Conservation (phyloP, 768 basidiomycete genomes). For the Hebeloma cylindrosporum region DNA sequence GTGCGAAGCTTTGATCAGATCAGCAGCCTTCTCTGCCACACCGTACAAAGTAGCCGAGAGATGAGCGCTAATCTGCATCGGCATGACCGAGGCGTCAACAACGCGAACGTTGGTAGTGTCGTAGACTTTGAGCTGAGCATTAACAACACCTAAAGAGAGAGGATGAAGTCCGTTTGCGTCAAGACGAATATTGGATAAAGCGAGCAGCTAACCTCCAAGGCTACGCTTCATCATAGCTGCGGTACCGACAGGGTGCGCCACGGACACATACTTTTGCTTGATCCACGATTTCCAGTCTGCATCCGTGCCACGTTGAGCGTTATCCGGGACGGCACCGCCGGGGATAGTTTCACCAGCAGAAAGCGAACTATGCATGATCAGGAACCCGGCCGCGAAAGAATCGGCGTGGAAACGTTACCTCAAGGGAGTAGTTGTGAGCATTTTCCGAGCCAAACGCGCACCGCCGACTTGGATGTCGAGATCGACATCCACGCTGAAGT, state of each 20-base stretch:
- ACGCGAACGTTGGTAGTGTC: conserved; percentile 51
- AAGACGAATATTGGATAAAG: neutral
- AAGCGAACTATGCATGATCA: conserved; percentile 26
- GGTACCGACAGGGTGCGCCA: conserved; percentile 50
- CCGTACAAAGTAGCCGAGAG: conserved; percentile 49
- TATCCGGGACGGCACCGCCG: conserved; percentile 41
- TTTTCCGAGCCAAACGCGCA: conserved; percentile 42
- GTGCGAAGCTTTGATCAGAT: conserved; percentile 43
- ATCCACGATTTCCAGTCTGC: conserved; percentile 50
- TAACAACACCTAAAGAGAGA: conserved; percentile 41
- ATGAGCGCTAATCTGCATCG: conserved; percentile 49
- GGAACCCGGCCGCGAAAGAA: neutral
- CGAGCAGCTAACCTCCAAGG: conserved; percentile 33
- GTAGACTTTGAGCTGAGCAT: conserved; percentile 45
- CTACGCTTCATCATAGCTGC: conserved; percentile 41
- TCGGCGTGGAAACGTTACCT: conserved; percentile 27
- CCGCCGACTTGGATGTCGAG: conserved; percentile 50
- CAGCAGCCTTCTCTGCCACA: conserved; percentile 56
- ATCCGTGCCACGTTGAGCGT: conserved; percentile 43
- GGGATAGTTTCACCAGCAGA: conserved; percentile 46
- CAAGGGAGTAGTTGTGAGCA: conserved; percentile 42
- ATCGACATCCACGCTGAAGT: conserved; percentile 50
- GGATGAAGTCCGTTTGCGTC: conserved; percentile 10
- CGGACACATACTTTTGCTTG: conserved; percentile 39
- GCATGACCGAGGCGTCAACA: conserved; percentile 50